Evolutionary conservation across 2,329 filamentous ascomycete genomes (phyloP).

Genomic region (Penicillium sp.): DNA sequence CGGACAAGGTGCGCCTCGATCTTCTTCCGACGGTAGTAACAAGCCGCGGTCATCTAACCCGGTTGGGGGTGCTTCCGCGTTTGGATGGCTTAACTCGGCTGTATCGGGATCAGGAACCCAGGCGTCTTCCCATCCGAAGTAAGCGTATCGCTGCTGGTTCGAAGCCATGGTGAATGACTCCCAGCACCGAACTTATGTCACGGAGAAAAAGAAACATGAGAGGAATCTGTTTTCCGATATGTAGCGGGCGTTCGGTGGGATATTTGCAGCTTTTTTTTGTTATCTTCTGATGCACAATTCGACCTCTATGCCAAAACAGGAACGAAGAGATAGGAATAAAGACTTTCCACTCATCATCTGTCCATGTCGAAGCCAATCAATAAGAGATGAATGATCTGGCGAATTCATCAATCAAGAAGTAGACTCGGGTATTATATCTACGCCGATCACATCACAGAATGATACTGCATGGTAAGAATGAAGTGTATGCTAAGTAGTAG

Average conservation of each 20-base stretch:
- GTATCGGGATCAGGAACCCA: conserved; percentile 23
- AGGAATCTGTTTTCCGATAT: neutral
- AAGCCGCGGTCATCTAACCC: conserved; percentile 74
- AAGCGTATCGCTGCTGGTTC: neutral
- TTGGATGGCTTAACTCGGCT: conserved; percentile 79
- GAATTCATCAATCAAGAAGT: too few relatives aligned
- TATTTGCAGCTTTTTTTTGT: conserved; percentile 5
- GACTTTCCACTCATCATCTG: neutral
- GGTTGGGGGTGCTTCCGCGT: conserved; percentile 88
- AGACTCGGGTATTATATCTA: too few relatives aligned
- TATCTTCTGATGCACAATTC: neutral
- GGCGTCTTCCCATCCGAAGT: neutral
- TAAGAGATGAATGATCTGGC: too few relatives aligned
- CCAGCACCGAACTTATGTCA: conserved; percentile 3
- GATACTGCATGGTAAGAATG: too few relatives aligned
- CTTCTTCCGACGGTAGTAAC: conserved; percentile 33
- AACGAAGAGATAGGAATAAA: neutral
- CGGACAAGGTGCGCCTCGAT: conserved; percentile 10
- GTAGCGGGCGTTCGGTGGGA: neutral
- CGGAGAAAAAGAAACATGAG: neutral
- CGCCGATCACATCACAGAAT: too few relatives aligned
- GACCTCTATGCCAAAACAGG: neutral
- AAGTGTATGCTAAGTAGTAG: too few relatives aligned
- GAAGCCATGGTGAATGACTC: neutral
- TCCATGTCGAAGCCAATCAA: too few relatives aligned